Percentiles rank a stretch among this genome's conserved stretches.
phyloP scores from a whole-genome alignment of 2,329 filamentous ascomycete species.

The Phialemonium atrogriseum region DNA sequence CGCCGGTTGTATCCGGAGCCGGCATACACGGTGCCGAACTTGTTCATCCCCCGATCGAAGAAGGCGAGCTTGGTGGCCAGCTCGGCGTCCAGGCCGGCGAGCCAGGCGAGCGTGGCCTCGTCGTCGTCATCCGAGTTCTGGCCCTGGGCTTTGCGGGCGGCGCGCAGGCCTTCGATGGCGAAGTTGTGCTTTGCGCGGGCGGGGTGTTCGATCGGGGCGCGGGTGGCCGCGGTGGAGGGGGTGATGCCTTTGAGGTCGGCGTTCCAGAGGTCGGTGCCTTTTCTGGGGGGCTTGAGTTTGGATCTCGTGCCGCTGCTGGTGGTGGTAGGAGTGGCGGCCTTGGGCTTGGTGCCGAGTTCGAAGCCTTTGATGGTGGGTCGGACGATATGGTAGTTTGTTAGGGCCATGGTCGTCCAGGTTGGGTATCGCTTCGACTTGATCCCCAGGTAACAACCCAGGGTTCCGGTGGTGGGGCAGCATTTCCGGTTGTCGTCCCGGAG shows the following conservation, averaged over 20 bases:
- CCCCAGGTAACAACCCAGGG: conserved; percentile 4
- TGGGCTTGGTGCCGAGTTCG: not conserved
- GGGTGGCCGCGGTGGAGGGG: not conserved
- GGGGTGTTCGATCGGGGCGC: conserved; percentile 1
- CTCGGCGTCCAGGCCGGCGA: too few species aligned
- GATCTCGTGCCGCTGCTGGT: too few species aligned
- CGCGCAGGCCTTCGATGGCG: not conserved
- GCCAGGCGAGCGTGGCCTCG: too few species aligned
- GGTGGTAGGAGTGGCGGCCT: too few species aligned
- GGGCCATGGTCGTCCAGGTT: not conserved
- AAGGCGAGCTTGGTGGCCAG: too few species aligned
- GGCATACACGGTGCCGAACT: not conserved
- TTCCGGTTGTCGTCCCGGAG: too few species aligned
- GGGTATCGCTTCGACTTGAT: conserved; percentile 1
- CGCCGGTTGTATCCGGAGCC: conserved; percentile 3
- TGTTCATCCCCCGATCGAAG: too few species aligned
- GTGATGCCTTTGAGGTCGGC: conserved; percentile 2
- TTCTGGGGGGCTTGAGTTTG: not conserved
- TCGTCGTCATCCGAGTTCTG: not conserved
- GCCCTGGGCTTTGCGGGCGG: not conserved
- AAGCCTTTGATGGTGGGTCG: conserved; percentile 2
- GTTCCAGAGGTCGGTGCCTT: conserved; percentile 4
- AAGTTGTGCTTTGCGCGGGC: conserved; percentile 2
- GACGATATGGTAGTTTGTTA: conserved; percentile 4
- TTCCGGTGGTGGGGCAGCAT: not conserved